These are phyloP conservation scores for Boletellus emodensis DNA, from an alignment of 768 basidiomycete genomes.

Conservation along the genomic window DNA sequence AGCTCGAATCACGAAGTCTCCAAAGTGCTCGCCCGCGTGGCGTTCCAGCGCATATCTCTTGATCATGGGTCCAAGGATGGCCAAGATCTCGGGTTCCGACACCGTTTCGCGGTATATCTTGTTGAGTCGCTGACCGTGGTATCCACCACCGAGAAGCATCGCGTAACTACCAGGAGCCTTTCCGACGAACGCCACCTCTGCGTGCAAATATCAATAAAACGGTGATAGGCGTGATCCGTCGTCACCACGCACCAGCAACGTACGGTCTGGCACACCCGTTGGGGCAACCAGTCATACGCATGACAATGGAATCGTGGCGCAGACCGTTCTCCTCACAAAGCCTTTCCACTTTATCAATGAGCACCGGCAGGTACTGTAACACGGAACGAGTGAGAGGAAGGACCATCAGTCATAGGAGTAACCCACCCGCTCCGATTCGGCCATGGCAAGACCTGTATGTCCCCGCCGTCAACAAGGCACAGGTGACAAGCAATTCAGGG, in stretches of 20 bases:
- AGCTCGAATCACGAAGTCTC: constrained; percentile 90
- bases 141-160: constrained; percentile 96
- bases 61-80: constrained; percentile 90
- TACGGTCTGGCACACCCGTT: constrained; percentile 94
- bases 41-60: constrained; percentile 88
- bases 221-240: background rate
- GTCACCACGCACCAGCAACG: constrained; percentile 59
- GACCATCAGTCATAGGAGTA: background rate
- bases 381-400: constrained; percentile 34
- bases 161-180: constrained; percentile 90
- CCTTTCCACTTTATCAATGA: constrained; percentile 92
- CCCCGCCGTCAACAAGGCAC: background rate
- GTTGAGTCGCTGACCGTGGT: constrained; percentile 90
- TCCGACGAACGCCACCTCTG: constrained; percentile 94
- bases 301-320: constrained; percentile 90
- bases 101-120: constrained; percentile 94
- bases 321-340: constrained; percentile 92
- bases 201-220: background rate
- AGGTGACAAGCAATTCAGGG: background rate
- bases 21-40: constrained; percentile 84
- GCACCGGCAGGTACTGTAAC: constrained; percentile 78
- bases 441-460: constrained; percentile 63
- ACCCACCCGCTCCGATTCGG: constrained; percentile 66
- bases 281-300: constrained; percentile 98
- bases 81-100: constrained; percentile 87